Percentiles rank a stretch among this genome's conserved stretches.
phyloP scores from a whole-genome alignment of 2,329 filamentous ascomycete species.

The Colletotrichum theobromicola region DNA sequence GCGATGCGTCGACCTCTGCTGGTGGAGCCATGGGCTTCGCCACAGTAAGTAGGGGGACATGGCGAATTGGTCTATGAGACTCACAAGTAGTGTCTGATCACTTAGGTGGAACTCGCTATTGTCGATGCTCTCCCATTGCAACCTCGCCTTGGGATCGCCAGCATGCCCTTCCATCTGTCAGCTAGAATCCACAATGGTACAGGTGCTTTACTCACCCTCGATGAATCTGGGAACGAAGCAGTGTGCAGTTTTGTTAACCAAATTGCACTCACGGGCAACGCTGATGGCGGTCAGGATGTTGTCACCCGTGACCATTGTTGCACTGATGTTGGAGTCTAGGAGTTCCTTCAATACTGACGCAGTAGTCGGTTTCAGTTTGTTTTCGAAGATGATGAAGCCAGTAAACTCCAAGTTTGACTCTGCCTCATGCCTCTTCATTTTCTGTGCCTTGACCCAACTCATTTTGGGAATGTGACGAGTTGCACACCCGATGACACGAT shows the following conservation, averaged over 20 bases:
- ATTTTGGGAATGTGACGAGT: slow-evolving; percentile 87
- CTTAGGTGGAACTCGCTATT: slow-evolving; percentile 80
- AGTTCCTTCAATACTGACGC: slow-evolving; percentile 83
- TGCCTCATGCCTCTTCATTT: slow-evolving; percentile 86
- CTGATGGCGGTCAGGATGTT: slow-evolving; percentile 97
- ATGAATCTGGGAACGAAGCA: slow-evolving; percentile 93
- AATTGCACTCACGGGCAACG: slow-evolving; percentile 86
- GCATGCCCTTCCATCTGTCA: slow-evolving; percentile 60
- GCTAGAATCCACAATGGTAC: neutral
- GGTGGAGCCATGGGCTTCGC: slow-evolving; percentile 74
- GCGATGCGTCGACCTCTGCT: slow-evolving; percentile 75
- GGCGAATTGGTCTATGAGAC: slow-evolving; percentile 19
- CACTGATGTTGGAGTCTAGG: slow-evolving; percentile 80
- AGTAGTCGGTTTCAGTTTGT: slow-evolving; percentile 93
- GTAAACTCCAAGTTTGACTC: slow-evolving; percentile 86
- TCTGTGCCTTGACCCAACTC: slow-evolving; percentile 93
- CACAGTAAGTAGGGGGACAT: slow-evolving; percentile 14
- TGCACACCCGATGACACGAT: slow-evolving; percentile 94
- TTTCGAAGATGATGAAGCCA: slow-evolving; percentile 98
- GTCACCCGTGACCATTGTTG: slow-evolving; percentile 97
- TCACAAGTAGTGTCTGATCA: slow-evolving; percentile 73
- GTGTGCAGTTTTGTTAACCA: slow-evolving; percentile 81
- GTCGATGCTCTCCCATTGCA: slow-evolving; percentile 96
- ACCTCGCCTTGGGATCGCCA: slow-evolving; percentile 72
- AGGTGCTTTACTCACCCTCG: slow-evolving; percentile 58